Percentiles rank a stretch among this genome's conserved stretches.
These are phyloP conservation scores for Ophiostoma populinum DNA, from an alignment of 2,329 filamentous ascomycete genomes.

Conservation along the genomic window DNA sequence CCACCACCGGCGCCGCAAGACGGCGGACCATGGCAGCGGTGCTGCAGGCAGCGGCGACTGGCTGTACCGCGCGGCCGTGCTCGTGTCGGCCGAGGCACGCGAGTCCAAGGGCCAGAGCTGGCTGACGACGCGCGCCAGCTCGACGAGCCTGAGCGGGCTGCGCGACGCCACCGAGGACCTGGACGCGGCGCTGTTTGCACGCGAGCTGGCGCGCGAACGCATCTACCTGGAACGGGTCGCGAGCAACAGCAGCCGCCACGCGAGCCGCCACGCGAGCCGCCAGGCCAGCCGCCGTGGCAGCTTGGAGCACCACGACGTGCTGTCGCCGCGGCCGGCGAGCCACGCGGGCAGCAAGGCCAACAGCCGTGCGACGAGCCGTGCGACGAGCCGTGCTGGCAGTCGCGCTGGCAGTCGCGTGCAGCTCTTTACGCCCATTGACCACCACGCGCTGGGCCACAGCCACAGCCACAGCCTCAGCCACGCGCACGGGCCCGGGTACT, in stretches of 20 bases:
- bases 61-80: conserved; percentile 44
- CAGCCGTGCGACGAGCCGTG: conserved; percentile 28
- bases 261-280: conserved; percentile 21
- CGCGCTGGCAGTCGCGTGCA: conserved; percentile 26
- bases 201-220: conserved; percentile 32
- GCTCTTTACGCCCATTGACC: conserved; percentile 27
- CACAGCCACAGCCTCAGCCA: no score
- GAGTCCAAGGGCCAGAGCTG: conserved; percentile 54
- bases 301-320: conserved; percentile 17
- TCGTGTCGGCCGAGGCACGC: conserved; percentile 43
- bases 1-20: conserved; percentile 11
- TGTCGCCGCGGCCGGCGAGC: conserved; percentile 15
- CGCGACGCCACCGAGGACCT: conserved; percentile 32
- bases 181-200: conserved; percentile 24
- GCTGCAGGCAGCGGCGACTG: conserved; percentile 30
- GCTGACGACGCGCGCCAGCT: conserved; percentile 48
- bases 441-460: conserved; percentile 9
- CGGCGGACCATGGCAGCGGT: conserved; percentile 8
- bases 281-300: conserved; percentile 23
- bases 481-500: conserved; percentile 1
- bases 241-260: conserved; percentile 27
- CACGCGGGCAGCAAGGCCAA: conserved; percentile 21
- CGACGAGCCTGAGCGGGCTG: conserved; percentile 39
- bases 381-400: conserved; percentile 30
- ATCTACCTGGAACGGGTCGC: conserved; percentile 21